Percentiles rank a stretch among this genome's conserved stretches.
phyloP scores from a whole-genome alignment of 2,329 filamentous ascomycete species.

The Scedosporium dehoogii region DNA sequence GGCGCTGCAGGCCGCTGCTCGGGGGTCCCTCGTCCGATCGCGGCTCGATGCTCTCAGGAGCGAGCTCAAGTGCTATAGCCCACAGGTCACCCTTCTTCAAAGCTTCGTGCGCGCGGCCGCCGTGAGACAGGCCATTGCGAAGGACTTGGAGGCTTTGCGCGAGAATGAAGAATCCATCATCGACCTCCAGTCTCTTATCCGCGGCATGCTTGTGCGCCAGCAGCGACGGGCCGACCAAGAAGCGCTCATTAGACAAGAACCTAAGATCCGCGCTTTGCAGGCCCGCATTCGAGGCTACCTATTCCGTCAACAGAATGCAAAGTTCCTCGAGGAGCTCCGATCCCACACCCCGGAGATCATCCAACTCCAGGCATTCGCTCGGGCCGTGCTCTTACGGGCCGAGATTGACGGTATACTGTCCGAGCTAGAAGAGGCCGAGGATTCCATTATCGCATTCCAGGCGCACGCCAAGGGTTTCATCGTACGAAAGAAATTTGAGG shows the following conservation, averaged over 20 bases:
- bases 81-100: slow-evolving; percentile 38
- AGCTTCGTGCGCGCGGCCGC: slow-evolving; percentile 43
- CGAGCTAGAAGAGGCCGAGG: slow-evolving; percentile 75
- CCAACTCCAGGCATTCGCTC: slow-evolving; percentile 62
- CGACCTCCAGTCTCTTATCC: slow-evolving; percentile 46
- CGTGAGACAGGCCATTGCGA: slow-evolving; percentile 38
- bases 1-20: slow-evolving; percentile 28
- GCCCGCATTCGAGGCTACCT: slow-evolving; percentile 56
- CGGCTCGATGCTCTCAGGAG: slow-evolving; percentile 32
- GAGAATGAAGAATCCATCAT: slow-evolving; percentile 34
- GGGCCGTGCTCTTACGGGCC: slow-evolving; percentile 70
- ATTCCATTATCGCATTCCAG: slow-evolving; percentile 65
- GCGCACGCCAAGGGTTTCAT: slow-evolving; percentile 62
- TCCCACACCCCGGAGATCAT: slow-evolving; percentile 57
- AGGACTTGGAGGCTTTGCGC: slow-evolving; percentile 36
- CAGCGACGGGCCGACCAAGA: slow-evolving; percentile 37
- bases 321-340: slow-evolving; percentile 59
- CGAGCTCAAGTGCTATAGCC: slow-evolving; percentile 35
- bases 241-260: slow-evolving; percentile 47
- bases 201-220: slow-evolving; percentile 51
- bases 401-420: slow-evolving; percentile 64
- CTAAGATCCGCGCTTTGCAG: slow-evolving; percentile 54
- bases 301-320: slow-evolving; percentile 48
- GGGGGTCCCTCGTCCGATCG: slow-evolving; percentile 38
- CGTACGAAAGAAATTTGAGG: slow-evolving; percentile 64